These are phyloP conservation scores for Mimosa pudica DNA, from an alignment of 306 rosid species.

Conservation along the genomic window DNA sequence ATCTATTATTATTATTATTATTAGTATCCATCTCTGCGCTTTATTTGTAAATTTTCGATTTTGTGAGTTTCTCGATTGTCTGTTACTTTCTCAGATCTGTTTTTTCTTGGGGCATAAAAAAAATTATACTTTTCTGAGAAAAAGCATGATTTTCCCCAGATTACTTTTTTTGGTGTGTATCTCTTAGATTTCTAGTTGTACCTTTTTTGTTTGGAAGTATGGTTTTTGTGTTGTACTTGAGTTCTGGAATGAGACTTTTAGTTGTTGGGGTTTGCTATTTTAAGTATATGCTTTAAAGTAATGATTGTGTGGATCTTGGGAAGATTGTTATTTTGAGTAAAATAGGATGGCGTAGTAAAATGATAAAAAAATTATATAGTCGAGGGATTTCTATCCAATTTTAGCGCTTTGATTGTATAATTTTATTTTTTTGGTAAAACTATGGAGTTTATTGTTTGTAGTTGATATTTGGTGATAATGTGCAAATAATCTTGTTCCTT, in stretches of 20 bases:
- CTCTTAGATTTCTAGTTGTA: background rate
- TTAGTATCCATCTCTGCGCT: too few species aligned
- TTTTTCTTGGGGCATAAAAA: background rate
- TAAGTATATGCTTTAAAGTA: background rate
- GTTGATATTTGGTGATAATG: constrained; percentile 15
- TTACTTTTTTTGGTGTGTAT: constrained; percentile 10
- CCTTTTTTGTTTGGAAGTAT: constrained; percentile 7
- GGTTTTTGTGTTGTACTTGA: background rate
- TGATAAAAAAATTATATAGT: background rate
- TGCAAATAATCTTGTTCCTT: background rate
- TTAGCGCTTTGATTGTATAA: background rate
- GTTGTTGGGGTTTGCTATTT: background rate
- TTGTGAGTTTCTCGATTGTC: background rate
- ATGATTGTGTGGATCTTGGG: background rate
- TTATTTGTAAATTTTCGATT: background rate
- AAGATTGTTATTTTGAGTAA: constrained; percentile 15
- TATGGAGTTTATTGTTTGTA: constrained; percentile 1
- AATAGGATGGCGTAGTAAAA: background rate
- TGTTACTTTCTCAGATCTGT: constrained; percentile 6
- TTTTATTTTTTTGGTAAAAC: background rate
- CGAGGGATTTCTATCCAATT: background rate
- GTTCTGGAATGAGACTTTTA: background rate
- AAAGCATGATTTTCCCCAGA: background rate
- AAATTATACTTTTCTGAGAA: background rate
- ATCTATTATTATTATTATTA: background rate